Evolutionary conservation across 2,329 filamentous ascomycete species (phyloP), one percentile per base, ranked within the genome.

Genomic region (Colletotrichum caudatum): DNA sequence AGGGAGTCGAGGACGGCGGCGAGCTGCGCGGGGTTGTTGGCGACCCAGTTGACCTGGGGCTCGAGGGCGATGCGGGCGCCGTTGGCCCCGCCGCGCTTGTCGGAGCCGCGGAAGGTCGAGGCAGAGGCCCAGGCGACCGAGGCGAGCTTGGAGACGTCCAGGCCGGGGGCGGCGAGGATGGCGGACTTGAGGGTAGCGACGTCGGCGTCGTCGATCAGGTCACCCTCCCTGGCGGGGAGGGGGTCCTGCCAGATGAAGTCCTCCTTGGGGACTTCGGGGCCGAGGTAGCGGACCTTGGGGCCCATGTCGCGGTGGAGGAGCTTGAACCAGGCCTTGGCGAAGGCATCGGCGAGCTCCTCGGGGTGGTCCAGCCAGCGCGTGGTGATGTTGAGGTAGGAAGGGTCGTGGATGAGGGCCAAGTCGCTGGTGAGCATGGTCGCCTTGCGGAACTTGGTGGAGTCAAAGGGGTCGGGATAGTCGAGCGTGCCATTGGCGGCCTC

Each of bases 61-160:
- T 87, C 84, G 14, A 95, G 91, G 44, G 91, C 90, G 77, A 95
- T 93, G 76, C 93, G 92, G 18, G 89, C 92, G 76, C 93, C 93
- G 77, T 95, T 95, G 82, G 93, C 93, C 78, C 93, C 93, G 75
- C 93, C 93, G 75, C 93, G 93, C 89, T 94, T 94, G 85, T 95
- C 93, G 75, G 89, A 88, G 76, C 90, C 88, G 73, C 92, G 91
- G 89, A 91, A 94, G 39, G 90, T 91, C 2, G 91, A 91, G 33
- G 91, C 91, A 0, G 92, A 89, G 1, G 89, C 89, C 89, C 90
- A 94, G 33, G 92, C 91, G 12, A 87, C 87, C 12, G 86, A 85
- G 65, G 94, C 87, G 71, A 94, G 84, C 81, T 90, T 89, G 68
- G 85, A 84, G 6, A 87, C 82, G 68, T 86, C 85, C 5, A 94